These are phyloP conservation scores for Fusarium sp. DNA, from an alignment of 2,329 filamentous ascomycete species.

Conservation along the genomic window DNA sequence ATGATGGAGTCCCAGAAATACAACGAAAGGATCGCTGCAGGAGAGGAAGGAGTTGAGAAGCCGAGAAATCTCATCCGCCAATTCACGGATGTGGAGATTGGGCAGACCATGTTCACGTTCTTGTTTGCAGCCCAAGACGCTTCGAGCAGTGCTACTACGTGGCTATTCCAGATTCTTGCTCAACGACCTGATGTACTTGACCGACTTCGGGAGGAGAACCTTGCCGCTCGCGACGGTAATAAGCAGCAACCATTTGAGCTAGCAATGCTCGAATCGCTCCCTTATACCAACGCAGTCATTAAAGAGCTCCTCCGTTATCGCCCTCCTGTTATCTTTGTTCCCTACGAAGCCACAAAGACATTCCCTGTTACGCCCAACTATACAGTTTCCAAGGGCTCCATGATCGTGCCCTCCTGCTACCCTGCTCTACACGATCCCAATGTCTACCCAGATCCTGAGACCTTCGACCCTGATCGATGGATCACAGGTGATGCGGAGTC, in stretches of 20 bases:
- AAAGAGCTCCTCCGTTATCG: slow-evolving; percentile 66
- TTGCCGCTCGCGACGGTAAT: slow-evolving; percentile 59
- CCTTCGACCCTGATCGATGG: slow-evolving; percentile 66
- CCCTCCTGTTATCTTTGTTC: slow-evolving; percentile 68
- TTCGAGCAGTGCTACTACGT: slow-evolving; percentile 65
- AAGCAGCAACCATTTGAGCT: slow-evolving; percentile 57
- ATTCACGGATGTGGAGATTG: slow-evolving; percentile 64
- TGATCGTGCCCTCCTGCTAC: slow-evolving; percentile 65
- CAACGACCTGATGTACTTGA: slow-evolving; percentile 64
- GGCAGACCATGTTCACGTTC: slow-evolving; percentile 65
- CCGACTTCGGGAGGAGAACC: slow-evolving; percentile 62
- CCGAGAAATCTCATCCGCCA: slow-evolving; percentile 63
- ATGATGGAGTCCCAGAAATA: slow-evolving; percentile 81
- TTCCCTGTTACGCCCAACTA: slow-evolving; percentile 63
- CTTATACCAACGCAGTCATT: slow-evolving; percentile 66
- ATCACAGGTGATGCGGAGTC: slow-evolving; percentile 63
- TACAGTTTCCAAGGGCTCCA: slow-evolving; percentile 63
- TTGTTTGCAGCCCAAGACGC: slow-evolving; percentile 68
- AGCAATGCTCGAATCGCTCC: slow-evolving; percentile 62
- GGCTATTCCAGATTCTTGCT: slow-evolving; percentile 65
- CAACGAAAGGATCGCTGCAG: slow-evolving; percentile 72
- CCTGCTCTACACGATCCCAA: slow-evolving; percentile 64
- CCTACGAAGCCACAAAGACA: slow-evolving; percentile 62
- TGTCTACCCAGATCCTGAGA: slow-evolving; percentile 61
- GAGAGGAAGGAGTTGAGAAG: slow-evolving; percentile 58